Evolutionary conservation across 768 basidiomycete genomes (phyloP), one percentile per base, ranked within the genome.

Genomic region (Suillus occidentalis): DNA sequence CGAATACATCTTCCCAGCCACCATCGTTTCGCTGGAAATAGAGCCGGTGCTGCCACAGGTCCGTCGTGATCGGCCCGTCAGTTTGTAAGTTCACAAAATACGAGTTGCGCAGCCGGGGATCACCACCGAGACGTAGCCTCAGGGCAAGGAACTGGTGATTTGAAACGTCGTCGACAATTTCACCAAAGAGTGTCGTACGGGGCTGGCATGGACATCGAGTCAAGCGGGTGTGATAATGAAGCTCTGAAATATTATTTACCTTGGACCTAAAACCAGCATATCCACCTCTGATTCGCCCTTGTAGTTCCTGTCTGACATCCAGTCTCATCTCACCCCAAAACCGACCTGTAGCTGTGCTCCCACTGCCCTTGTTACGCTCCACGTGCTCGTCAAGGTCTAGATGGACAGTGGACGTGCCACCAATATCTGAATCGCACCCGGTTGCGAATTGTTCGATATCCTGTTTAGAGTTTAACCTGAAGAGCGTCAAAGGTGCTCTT

Each of bases 31-130:
- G 83, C 59, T 83, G 80, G 73, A 95, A 91, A 77, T 86, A 92
- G n/a, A 99, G 81, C 40, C 93, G 85, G 69, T 98, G 95, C 73
- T 97, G 97, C 89, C 92, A 99, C n/a, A 99, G 80, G 73, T 97
- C 94, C 43, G 88, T 90, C 59, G 87, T 84, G 58, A 92, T 82
- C 52, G 87, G 83, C 1, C 92, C 91, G 60, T 94, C 91, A 3
- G 95, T 97, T 75, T 97, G 95, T 55, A 98, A 79, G 77, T 99
- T 98, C 57, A 94, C 90, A 69, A 91, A 96, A 81, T 95, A 98
- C n/a, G 92, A 89, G 68, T 87, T 87, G 67, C 88, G 86, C 49
- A 91, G 91, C 47, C 85, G 82, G 25, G 88, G 87, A 67, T 93
- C 87, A 3, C 95, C 96, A 31, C 84, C 84, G 65, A 89, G 85